phyloP scores from a whole-genome alignment of 1,284 basidiomycete genomes.

The Cystobasidium sp. region DNA sequence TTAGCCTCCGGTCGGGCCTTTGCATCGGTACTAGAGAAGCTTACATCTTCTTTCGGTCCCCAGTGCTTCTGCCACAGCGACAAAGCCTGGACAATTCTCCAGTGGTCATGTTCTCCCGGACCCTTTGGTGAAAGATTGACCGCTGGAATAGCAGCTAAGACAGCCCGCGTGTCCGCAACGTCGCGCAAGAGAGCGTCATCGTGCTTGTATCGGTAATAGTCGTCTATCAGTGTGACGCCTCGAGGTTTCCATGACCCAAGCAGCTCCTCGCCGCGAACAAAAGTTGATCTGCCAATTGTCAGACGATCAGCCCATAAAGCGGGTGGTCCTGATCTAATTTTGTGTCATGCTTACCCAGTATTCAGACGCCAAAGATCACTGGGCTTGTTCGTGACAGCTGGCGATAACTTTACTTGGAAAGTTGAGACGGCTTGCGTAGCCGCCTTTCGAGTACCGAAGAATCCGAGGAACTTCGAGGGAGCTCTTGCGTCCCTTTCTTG shows the following conservation, averaged over 20 bases:
- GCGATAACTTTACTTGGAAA: conserved; percentile 78
- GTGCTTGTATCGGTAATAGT: conserved; percentile 72
- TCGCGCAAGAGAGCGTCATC: conserved; percentile 78
- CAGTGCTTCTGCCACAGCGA: conserved; percentile 80
- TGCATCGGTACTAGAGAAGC: conserved; percentile 46
- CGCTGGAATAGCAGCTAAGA: conserved; percentile 61
- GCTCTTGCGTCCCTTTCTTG: conserved; percentile 82
- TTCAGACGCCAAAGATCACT: conserved; percentile 92
- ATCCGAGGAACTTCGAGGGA: conserved; percentile 72
- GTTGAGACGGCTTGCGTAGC: conserved; percentile 76
- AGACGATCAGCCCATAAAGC: background rate
- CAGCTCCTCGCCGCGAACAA: conserved; percentile 86
- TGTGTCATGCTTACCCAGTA: conserved; percentile 69
- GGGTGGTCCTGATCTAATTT: background rate
- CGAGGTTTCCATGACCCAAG: conserved; percentile 83
- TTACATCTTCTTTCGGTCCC: conserved; percentile 73
- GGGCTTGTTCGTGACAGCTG: conserved; percentile 81
- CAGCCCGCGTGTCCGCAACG: conserved; percentile 81
- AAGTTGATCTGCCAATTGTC: conserved; percentile 59
- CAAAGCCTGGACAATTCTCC: conserved; percentile 68
- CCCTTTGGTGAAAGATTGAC: conserved; percentile 50
- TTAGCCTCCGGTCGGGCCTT: conserved; percentile 22
- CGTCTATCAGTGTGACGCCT: conserved; percentile 82
- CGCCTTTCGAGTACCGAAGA: conserved; percentile 76
- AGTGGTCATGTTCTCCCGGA: conserved; percentile 63